Conservation (phyloP, 768 basidiomycete species). For the Hericium erinaceus region DNA sequence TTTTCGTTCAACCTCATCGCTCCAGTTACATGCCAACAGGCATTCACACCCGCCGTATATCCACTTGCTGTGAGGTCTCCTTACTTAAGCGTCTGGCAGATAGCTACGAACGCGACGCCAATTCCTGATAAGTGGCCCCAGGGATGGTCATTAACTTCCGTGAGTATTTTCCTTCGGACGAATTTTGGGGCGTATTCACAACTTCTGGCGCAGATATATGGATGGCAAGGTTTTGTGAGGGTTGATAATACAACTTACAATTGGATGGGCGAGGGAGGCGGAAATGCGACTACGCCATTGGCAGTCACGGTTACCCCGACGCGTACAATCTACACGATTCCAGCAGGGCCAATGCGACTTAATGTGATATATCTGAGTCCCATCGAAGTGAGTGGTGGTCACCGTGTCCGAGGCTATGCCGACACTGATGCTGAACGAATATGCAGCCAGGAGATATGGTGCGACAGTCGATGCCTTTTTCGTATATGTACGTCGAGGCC, state of each 20-base stretch:
- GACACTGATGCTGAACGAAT: background rate
- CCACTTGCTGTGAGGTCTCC: conserved; percentile 21
- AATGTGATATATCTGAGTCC: conserved; percentile 21
- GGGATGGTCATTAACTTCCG: conserved; percentile 7
- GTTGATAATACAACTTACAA: background rate
- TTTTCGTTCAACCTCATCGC: background rate
- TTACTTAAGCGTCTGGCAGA: conserved; percentile 17
- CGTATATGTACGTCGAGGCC: conserved; percentile 18
- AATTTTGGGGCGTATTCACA: no score
- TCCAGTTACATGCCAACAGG: background rate
- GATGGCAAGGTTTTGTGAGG: background rate
- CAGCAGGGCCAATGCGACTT: conserved; percentile 10
- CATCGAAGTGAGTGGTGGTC: conserved; percentile 11
- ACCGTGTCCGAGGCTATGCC: no score
- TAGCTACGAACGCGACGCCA: background rate
- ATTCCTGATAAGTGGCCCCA: conserved; percentile 12
- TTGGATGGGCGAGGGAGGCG: background rate
- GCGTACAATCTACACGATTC: background rate
- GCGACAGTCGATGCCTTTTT: conserved; percentile 22
- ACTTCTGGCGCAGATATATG: background rate
- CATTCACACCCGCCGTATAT: conserved; percentile 15
- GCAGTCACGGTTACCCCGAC: background rate
- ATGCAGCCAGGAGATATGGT: background rate
- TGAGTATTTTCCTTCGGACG: background rate
- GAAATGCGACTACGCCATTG: background rate